Evolutionary conservation across 129 eudicot species (phyloP).

Genomic region (Heracleum sosnowskyi): DNA sequence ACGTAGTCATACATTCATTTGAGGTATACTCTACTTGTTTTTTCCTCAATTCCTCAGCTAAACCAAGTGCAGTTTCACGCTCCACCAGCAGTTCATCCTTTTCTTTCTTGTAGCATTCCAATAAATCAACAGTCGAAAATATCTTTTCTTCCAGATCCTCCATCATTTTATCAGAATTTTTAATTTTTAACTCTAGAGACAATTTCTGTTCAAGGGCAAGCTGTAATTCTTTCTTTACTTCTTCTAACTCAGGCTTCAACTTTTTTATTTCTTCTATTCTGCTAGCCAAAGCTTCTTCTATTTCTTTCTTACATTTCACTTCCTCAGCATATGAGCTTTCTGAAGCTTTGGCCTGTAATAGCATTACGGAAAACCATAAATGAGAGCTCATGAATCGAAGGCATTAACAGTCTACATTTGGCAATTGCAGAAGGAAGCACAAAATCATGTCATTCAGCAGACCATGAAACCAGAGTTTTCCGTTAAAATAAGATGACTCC

Average conservation of each 20-base stretch:
- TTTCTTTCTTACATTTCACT: constrained; percentile 36
- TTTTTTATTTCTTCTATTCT: constrained; percentile 40
- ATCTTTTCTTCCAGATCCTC: constrained; percentile 63
- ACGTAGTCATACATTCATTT: constrained; percentile 27
- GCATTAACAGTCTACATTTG: not conserved
- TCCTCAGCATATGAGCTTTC: constrained; percentile 49
- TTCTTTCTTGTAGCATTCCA: constrained; percentile 67
- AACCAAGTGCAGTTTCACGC: constrained; percentile 53
- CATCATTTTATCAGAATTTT: constrained; percentile 34
- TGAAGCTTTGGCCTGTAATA: constrained; percentile 45
- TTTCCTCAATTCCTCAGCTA: constrained; percentile 52
- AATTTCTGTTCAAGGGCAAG: constrained; percentile 43
- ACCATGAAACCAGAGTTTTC: not conserved
- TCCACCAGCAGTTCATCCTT: constrained; percentile 65
- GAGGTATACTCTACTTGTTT: constrained; percentile 39
- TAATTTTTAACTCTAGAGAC: constrained; percentile 41
- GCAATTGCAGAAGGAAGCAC: not conserved
- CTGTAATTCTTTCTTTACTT: constrained; percentile 43
- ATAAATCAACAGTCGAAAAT: constrained; percentile 54
- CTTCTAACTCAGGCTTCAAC: constrained; percentile 32
- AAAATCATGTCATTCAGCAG: not conserved
- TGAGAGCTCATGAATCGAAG: not conserved
- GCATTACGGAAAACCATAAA: constrained; percentile 1
- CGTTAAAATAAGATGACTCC: not conserved
- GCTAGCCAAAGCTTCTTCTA: constrained; percentile 45